Evolutionary conservation across 176 grass and related monocot species (phyloP).

Genomic region (Panicum miliaceum): DNA sequence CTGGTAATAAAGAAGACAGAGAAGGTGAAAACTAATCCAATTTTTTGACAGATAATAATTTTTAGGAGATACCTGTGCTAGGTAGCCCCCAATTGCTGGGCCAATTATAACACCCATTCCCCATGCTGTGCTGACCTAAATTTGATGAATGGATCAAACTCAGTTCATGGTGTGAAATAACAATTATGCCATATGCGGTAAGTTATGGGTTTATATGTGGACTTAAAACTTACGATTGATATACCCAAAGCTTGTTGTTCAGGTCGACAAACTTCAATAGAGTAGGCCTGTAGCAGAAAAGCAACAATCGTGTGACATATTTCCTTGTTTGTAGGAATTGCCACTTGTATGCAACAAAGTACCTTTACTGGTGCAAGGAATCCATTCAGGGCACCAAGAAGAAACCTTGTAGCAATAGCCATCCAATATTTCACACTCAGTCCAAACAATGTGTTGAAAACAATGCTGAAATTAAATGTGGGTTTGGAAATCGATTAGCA

Average conservation of each 20-base stretch:
- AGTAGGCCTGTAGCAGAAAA: constrained; percentile 59
- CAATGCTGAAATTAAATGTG: constrained; percentile 45
- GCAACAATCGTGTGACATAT: neutral
- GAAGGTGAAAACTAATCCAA: neutral
- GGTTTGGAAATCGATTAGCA: neutral
- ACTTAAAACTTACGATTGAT: constrained; percentile 55
- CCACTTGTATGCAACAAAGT: neutral
- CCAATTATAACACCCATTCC: constrained; percentile 75
- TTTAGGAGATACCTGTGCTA: constrained; percentile 59
- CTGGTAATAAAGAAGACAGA: constrained; percentile 29
- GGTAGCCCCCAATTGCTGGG: constrained; percentile 78
- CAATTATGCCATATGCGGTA: neutral
- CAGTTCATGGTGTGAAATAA: neutral
- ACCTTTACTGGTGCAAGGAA: constrained; percentile 62
- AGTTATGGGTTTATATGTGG: neutral
- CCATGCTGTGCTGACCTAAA: constrained; percentile 56
- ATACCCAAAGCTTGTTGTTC: constrained; percentile 73
- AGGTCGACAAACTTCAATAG: constrained; percentile 69
- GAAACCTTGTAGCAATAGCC: constrained; percentile 68
- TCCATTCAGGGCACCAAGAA: constrained; percentile 75
- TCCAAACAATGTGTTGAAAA: constrained; percentile 82
- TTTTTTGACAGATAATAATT: neutral
- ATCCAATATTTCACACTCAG: constrained; percentile 74
- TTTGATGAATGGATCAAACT: constrained; percentile 11
- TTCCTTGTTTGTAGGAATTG: neutral